A percentile compares a stretch with the other conserved stretches of the same genome.
These are phyloP conservation scores for Puccinia polysora DNA, from an alignment of 1,284 basidiomycete genomes.

Conservation along the genomic window DNA sequence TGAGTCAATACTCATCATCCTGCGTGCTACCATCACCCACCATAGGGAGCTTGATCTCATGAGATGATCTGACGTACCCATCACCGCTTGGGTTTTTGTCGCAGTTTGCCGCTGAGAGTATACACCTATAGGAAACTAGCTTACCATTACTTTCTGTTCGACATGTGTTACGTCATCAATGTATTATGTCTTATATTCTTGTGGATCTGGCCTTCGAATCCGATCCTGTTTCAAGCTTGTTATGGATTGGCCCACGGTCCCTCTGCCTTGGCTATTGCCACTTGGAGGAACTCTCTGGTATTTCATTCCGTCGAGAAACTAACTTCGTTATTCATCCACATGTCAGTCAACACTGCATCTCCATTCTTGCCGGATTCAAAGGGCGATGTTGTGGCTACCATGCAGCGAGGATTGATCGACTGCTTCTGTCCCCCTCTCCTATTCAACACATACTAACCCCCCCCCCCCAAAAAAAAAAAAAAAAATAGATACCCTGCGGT, in stretches of 20 bases:
- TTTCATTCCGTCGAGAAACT: conserved; percentile 53
- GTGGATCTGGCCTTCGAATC: conserved; percentile 49
- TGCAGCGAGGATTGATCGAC: conserved; percentile 44
- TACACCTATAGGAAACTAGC: conserved; percentile 49
- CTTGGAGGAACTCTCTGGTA: conserved; percentile 52
- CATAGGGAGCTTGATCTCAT: neutral
- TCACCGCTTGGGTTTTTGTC: neutral
- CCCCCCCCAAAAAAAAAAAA: neutral
- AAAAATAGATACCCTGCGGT: conserved; percentile 35
- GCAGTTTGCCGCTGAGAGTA: conserved; percentile 48
- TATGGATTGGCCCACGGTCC: conserved; percentile 51
- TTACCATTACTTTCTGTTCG: conserved; percentile 52
- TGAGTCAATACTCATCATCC: conserved; percentile 18
- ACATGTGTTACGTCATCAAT: conserved; percentile 51
- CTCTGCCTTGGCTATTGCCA: conserved; percentile 48
- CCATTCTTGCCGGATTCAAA: conserved; percentile 41
- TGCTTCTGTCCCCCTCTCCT: conserved; percentile 28
- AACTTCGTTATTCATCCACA: conserved; percentile 52
- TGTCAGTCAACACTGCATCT: conserved; percentile 49
- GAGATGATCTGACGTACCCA: too few species aligned
- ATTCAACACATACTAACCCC: too few species aligned
- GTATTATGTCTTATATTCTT: conserved; percentile 49
- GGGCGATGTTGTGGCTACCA: too few species aligned
- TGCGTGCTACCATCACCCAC: neutral
- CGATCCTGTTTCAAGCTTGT: conserved; percentile 50